A percentile compares a stretch with the other conserved stretches of the same genome.
phyloP scores from a whole-genome alignment of 2,329 filamentous ascomycete species.

The Arthrobotrys entomopaga region DNA sequence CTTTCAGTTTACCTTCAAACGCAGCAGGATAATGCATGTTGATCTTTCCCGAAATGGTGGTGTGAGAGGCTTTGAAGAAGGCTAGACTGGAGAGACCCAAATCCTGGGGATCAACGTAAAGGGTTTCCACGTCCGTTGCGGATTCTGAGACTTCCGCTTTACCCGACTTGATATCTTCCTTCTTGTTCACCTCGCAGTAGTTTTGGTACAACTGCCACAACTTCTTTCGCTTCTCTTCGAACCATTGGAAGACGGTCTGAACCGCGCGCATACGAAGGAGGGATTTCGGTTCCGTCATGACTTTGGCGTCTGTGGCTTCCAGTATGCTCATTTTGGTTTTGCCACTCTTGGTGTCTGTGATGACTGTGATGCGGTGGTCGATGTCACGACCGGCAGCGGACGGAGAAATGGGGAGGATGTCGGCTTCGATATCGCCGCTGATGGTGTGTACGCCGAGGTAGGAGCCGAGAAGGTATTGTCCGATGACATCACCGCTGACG shows the following conservation, averaged over 20 bases:
- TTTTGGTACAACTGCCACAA: conserved; percentile 44
- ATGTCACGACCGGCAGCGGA: conserved; percentile 20
- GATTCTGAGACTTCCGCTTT: conserved; percentile 19
- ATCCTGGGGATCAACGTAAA: conserved; percentile 39
- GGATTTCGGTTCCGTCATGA: conserved; percentile 44
- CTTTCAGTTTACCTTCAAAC: conserved; percentile 38
- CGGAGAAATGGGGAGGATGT: conserved; percentile 51
- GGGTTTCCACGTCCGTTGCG: conserved; percentile 16
- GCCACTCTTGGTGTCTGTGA: conserved; percentile 47
- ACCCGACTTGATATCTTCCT: conserved; percentile 14
- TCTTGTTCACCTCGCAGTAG: conserved; percentile 24
- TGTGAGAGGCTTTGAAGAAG: conserved; percentile 40
- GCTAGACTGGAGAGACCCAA: conserved; percentile 29
- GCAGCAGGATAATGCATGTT: conserved; percentile 40
- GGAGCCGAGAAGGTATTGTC: conserved; percentile 52
- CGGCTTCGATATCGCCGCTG: conserved; percentile 51
- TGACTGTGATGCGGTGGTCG: conserved; percentile 26
- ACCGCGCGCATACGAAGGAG: conserved; percentile 40
- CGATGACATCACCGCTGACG: conserved; percentile 43
- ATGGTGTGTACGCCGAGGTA: conserved; percentile 41
- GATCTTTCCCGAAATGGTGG: conserved; percentile 35
- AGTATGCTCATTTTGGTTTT: conserved; percentile 37
- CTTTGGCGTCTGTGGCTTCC: conserved; percentile 46
- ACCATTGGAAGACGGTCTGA: conserved; percentile 43
- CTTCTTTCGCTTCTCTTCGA: conserved; percentile 33